Evolutionary conservation across 2,329 filamentous ascomycete genomes (phyloP).

Genomic region (Aschersonia sp.): DNA sequence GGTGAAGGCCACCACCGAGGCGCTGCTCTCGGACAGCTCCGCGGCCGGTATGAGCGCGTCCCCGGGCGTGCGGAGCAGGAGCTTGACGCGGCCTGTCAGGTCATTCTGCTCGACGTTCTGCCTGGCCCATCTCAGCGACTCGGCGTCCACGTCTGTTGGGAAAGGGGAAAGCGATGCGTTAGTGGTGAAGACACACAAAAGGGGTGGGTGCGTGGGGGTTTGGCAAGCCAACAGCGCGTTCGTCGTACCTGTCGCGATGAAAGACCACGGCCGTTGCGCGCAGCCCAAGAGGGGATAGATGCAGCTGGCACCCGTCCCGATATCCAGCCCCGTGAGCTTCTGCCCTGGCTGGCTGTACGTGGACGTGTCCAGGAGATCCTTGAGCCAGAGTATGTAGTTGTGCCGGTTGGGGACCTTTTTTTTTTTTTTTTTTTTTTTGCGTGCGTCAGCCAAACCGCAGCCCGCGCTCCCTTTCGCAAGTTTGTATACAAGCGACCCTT

Average conservation of each 20-base stretch:
- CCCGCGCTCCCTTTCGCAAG: neutral
- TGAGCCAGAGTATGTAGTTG: constrained; percentile 85
- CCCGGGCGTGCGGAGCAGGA: constrained; percentile 38
- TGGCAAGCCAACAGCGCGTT: neutral
- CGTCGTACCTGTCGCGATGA: constrained; percentile 43
- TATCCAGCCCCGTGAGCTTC: constrained; percentile 59
- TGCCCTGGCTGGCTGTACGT: constrained; percentile 31
- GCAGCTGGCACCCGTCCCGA: constrained; percentile 80
- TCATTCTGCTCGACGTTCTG: constrained; percentile 54
- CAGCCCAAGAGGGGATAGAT: constrained; percentile 83
- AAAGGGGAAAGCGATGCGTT: neutral
- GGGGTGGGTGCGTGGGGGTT: neutral
- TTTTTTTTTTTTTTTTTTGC: neutral
- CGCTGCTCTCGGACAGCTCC: constrained; percentile 24
- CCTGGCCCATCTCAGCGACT: constrained; percentile 50
- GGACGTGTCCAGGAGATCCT: constrained; percentile 62
- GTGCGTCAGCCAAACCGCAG: too few relatives aligned
- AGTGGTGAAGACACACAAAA: neutral
- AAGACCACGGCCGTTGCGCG: constrained; percentile 56
- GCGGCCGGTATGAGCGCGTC: constrained; percentile 51
- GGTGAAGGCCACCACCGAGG: constrained; percentile 58
- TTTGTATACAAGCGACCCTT: neutral
- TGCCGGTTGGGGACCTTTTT: constrained; percentile 48
- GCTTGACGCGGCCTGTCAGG: constrained; percentile 46
- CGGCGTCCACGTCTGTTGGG: constrained; percentile 53